Base-by-base conservation (phyloP, 208 protist genomes). In the Trypanosoma theileri region DNA sequence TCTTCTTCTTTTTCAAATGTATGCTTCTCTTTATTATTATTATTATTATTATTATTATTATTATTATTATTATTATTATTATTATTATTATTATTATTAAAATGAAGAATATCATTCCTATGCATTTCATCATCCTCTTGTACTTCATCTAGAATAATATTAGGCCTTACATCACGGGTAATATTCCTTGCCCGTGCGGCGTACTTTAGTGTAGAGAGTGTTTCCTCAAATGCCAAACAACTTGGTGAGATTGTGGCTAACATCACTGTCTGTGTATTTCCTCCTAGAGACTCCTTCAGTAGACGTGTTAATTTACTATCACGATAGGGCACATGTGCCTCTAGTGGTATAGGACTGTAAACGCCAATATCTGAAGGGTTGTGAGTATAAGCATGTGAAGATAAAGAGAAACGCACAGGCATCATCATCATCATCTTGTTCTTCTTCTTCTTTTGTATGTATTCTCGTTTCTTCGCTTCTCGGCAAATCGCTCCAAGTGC, bases 221-320 rank as follows among this genome's bases (percentile, higher is more conserved):
- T 90, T 61, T 95, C 89, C 19, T 81, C 69, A 48, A 71, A 70
- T 41, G 62, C 73, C 8, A 69, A 26, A 64, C 69, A 54, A 11
- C 66, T 56, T 8, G 79, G 74, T 28, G 79, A 71, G 24, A 81
- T 68, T 64, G 81, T 81, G 16, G 70, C 76, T 51, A 96, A 57
- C 46, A 96, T 78, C 1, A 75, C 61, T 8, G 84, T 88, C 17
- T 73, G 75, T 17, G 71, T 77, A 66, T 81, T 86, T 58, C 80
- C 82, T 28, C 79, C 73, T 24, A 97, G 73, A 7, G 85, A 84
- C 24, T 85, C 70, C 40, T 82, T 72, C n/a, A 97, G 73, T 0
- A 95, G 59, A 19, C 80, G 68, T 12, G 92, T 95, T 21, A 97
- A 81, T 62, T 91, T 95, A 31, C 73, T 84, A 62, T 83, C 75